Evolutionary conservation across 352 stramenopile genomes (phyloP), one percentile per base, ranked within the genome.

Genomic region (Pythium sukuiense): DNA sequence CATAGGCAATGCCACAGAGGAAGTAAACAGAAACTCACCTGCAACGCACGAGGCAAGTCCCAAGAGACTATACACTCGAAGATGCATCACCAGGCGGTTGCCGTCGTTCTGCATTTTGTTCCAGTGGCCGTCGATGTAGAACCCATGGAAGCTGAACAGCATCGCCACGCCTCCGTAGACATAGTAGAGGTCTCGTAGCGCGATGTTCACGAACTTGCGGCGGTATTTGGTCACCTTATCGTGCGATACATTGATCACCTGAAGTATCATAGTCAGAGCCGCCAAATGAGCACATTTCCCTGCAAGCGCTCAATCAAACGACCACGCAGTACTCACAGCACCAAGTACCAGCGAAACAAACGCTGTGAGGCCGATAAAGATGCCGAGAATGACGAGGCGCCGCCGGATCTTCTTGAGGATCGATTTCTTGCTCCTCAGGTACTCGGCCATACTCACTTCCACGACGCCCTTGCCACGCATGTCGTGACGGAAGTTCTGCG

Each of bases 341-440:
- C 81, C 83, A 32, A 93, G 72, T 2, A 74, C 67, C 35, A 89
- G 70, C 9, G 80, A 58, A 6, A 80, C 62, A 18, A 88, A 9
- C 35, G 80, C 72, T 2, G 88, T 59, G 20, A 87, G 57, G 0
- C 75, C 67, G 58, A 86, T 83, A 59, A 91, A 63, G 41, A 87
- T 71, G 41, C 77, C 79, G 6, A 90, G 67, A 37, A 85, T 76
- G 39, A 90, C 50, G 27, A 90, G 61, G 18, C 85, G 83, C 35
- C 82, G 79, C 20, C 81, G 82, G 58, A 93, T 91, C 55, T 84
- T 92, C 58, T 84, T 83, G 27, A 93, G 75, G 24, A 91, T 88
- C 9, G 75, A 81, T 13, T 73, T 76, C 65, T 93, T 93, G 67
- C 76, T 89, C 58, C 80, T 74, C 63, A 88, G 69, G 49, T 92